Evolutionary conservation across 2,329 filamentous ascomycete genomes (phyloP).

Genomic region (Lecanosticta acicola): DNA sequence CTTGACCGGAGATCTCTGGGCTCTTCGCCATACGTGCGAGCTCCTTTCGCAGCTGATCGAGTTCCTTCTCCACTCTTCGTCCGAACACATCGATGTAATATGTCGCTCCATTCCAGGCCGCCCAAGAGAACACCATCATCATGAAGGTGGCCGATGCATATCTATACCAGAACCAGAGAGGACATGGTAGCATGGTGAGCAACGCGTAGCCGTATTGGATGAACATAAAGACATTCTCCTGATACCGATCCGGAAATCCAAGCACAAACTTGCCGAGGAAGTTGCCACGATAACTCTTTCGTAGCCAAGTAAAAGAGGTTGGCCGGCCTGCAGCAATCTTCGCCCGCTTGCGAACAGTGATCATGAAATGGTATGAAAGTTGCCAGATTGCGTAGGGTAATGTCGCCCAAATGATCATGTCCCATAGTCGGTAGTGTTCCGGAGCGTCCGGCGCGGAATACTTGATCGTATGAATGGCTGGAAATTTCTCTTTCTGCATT

Average conservation of each 20-base stretch:
- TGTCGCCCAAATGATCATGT: constrained; percentile 93
- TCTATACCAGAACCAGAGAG: constrained; percentile 87
- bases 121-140: constrained; percentile 81
- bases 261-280: constrained; percentile 85
- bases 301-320: constrained; percentile 96
- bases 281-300: constrained; percentile 80
- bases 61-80: constrained; percentile 90
- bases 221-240: constrained; percentile 89
- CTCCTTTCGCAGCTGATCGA: constrained; percentile 82
- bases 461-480: constrained; percentile 79
- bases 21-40: constrained; percentile 46
- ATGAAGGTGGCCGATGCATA: constrained; percentile 75
- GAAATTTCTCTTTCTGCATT: constrained; percentile 65
- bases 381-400: constrained; percentile 93
- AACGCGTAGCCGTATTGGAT: constrained; percentile 92
- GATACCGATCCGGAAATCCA: constrained; percentile 64
- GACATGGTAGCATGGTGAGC: constrained; percentile 88
- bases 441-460: constrained; percentile 61
- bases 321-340: constrained; percentile 94
- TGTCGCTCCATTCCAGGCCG: constrained; percentile 92
- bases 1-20: constrained; percentile 25
- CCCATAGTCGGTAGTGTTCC: constrained; percentile 65
- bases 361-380: constrained; percentile 85
- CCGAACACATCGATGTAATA: constrained; percentile 99
- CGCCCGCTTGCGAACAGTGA: constrained; percentile 87